Percentiles rank a stretch among this genome's conserved stretches.
Conservation (phyloP, 805 yeast genomes). For the Nakazawaea ernobii region DNA sequence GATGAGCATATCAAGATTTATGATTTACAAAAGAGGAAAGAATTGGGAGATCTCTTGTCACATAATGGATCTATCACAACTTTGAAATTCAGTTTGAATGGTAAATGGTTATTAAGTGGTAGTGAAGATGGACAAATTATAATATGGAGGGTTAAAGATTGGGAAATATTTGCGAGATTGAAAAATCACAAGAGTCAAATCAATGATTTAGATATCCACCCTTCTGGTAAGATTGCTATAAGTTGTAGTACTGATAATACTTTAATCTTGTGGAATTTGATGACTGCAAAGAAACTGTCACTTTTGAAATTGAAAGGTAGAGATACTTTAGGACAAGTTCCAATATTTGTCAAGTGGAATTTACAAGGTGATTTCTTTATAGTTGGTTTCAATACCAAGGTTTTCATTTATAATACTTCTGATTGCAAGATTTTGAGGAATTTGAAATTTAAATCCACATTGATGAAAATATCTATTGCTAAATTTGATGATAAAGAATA, state of each 20-base stretch:
- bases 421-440: conserved; percentile 54
- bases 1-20: conserved; percentile 94
- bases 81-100: conserved; percentile 65
- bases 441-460: conserved; percentile 43
- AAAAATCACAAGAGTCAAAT: conserved; percentile 86
- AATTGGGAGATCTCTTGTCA: conserved; percentile 81
- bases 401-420: conserved; percentile 60
- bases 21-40: conserved; percentile 90
- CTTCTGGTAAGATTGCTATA: conserved; percentile 83
- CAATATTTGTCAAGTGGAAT: conserved; percentile 65
- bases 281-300: conserved; percentile 95
- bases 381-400: conserved; percentile 64
- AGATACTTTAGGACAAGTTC: conserved; percentile 61
- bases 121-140: conserved; percentile 87
- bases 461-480: conserved; percentile 63
- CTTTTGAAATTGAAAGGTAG: conserved; percentile 64
- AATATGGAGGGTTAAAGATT: conserved; percentile 93
- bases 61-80: conserved; percentile 87
- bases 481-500: conserved; percentile 44
- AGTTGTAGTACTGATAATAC: conserved; percentile 85
- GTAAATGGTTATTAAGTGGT: conserved; percentile 87
- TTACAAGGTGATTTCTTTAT: conserved; percentile 62
- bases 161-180: conserved; percentile 86
- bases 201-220: conserved; percentile 84
- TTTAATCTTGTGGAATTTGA: conserved; percentile 86